These are phyloP conservation scores for Diaporthe nobilis DNA, from an alignment of 2,329 filamentous ascomycete genomes.

Conservation along the genomic window DNA sequence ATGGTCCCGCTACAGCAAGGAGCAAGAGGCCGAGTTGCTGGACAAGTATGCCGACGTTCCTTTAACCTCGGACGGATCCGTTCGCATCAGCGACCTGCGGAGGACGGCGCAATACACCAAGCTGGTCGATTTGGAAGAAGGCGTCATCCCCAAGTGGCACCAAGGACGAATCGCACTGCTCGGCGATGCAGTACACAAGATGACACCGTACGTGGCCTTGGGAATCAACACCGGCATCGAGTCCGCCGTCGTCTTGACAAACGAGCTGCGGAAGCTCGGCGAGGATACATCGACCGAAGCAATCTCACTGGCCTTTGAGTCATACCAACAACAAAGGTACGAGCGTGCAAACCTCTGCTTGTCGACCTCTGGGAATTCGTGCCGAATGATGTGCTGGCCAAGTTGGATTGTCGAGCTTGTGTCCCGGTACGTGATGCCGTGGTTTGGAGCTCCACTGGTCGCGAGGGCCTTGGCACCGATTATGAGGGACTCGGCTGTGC, in stretches of 20 bases:
- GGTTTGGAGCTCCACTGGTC: background rate
- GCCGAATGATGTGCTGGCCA: constrained; percentile 10
- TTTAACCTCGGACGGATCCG: constrained; percentile 1
- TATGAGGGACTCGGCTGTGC: background rate
- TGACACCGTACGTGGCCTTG: background rate
- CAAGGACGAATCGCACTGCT: background rate
- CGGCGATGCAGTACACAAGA: background rate
- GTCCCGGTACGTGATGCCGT: constrained; percentile 13
- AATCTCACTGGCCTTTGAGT: background rate
- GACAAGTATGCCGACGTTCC: constrained; percentile 23
- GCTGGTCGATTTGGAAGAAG: constrained; percentile 15
- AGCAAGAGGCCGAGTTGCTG: constrained; percentile 6
- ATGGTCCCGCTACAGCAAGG: constrained; percentile 21
- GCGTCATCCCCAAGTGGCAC: background rate
- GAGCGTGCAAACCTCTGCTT: background rate
- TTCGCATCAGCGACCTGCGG: constrained; percentile 8
- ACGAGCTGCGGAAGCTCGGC: background rate
- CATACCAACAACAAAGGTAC: background rate
- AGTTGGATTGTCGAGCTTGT: constrained; percentile 12
- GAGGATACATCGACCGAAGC: background rate
- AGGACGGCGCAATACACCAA: constrained; percentile 7
- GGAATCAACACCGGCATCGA: background rate
- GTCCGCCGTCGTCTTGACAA: background rate
- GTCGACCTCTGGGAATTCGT: background rate
- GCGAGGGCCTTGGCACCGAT: background rate